These are phyloP conservation scores for Chlorella sp. DNA, from an alignment of 139 green algal genomes.

Conservation along the genomic window DNA sequence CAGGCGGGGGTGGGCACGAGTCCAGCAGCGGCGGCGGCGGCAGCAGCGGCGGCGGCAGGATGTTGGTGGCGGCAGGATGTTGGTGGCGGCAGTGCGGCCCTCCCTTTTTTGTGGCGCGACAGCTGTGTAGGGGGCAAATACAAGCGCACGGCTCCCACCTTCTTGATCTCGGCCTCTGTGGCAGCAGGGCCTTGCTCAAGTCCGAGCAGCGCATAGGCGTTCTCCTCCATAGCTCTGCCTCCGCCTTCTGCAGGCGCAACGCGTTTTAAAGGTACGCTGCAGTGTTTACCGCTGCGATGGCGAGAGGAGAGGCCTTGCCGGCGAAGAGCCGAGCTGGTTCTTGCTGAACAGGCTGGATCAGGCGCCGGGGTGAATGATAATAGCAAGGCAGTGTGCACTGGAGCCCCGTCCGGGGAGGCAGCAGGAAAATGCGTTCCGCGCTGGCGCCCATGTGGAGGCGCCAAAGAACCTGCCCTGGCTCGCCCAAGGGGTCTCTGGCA, in stretches of 20 bases:
- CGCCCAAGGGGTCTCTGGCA: too few relatives aligned
- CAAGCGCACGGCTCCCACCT: constrained; percentile 34
- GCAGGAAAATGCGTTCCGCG: too few relatives aligned
- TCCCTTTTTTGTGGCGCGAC: too few relatives aligned
- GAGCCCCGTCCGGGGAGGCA: too few relatives aligned
- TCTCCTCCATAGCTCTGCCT: constrained; percentile 31
- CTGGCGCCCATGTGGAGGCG: too few relatives aligned
- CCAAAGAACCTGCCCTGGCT: too few relatives aligned
- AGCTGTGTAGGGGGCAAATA: not conserved
- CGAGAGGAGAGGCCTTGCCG: not conserved
- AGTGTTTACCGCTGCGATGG: not conserved
- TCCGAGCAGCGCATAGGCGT: constrained; percentile 71
- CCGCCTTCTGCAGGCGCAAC: not conserved
- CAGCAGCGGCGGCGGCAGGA: not conserved
- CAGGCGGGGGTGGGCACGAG: not conserved
- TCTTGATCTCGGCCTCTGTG: constrained; percentile 75
- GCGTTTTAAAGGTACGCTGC: not conserved
- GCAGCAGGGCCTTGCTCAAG: constrained; percentile 55
- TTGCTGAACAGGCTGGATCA: not conserved
- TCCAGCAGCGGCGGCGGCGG: not conserved
- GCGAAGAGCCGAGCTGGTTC: not conserved
- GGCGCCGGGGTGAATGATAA: not conserved
- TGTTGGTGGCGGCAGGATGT: not conserved
- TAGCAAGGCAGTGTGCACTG: too few relatives aligned
- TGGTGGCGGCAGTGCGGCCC: not conserved